Conservation (phyloP, 2,329 filamentous ascomycete genomes). For the Thelonectria olida region DNA sequence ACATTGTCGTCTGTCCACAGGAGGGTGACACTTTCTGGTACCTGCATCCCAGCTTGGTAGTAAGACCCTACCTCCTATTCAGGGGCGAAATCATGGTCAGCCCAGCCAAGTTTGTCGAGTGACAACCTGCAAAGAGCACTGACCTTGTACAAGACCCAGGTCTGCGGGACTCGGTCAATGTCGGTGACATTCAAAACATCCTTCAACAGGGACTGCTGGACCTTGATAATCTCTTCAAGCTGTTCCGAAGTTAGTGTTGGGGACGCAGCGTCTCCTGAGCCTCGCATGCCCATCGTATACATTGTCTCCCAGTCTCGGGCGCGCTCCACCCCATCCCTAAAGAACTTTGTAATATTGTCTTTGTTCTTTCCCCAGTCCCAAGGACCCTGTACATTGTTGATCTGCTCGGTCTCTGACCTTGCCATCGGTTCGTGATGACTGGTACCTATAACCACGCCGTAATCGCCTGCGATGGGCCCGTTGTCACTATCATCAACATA, state of each 20-base stretch:
- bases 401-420: constrained; percentile 67
- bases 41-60: constrained; percentile 69
- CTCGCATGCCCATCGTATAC: constrained; percentile 77
- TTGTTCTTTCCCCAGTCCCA: constrained; percentile 80
- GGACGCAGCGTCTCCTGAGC: constrained; percentile 63
- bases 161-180: too few species aligned
- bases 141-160: too few species aligned
- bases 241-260: too few species aligned
- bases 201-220: too few species aligned
- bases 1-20: constrained; percentile 73
- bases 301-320: constrained; percentile 70
- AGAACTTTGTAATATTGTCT: constrained; percentile 72
- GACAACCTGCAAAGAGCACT: too few species aligned
- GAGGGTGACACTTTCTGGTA: constrained; percentile 70
- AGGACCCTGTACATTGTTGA: constrained; percentile 62
- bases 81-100: too few species aligned
- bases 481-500: constrained; percentile 75
- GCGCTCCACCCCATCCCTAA: constrained; percentile 71
- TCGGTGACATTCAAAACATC: too few species aligned
- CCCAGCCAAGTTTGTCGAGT: too few species aligned
- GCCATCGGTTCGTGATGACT: constrained; percentile 80
- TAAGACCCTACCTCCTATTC: constrained; percentile 68
- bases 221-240: too few species aligned
- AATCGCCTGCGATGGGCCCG: constrained; percentile 76
- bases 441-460: constrained; percentile 76